phyloP scores from a whole-genome alignment of 202 grass and related monocot genomes.

The Musa balbisiana region DNA sequence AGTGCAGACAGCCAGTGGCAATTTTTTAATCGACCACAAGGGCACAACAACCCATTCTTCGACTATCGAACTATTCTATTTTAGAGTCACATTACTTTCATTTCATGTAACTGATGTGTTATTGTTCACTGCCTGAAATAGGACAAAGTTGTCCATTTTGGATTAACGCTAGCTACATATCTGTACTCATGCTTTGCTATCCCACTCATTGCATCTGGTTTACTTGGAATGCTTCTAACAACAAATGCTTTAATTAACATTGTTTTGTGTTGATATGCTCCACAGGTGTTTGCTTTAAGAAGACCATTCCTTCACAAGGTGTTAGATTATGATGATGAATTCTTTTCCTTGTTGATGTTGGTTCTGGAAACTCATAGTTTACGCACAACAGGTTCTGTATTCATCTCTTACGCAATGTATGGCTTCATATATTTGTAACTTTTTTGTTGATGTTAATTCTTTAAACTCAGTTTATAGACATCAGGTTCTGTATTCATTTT shows the following conservation, averaged over 20 bases:
- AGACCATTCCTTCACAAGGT: conserved; percentile 84
- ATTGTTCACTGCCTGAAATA: too few species aligned
- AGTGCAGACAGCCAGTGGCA: too few species aligned
- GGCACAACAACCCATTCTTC: too few species aligned
- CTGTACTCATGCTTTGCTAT: neutral
- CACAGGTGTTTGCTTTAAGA: conserved; percentile 87
- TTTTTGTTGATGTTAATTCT: neutral
- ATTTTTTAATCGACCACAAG: too few species aligned
- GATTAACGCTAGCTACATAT: neutral
- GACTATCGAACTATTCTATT: too few species aligned
- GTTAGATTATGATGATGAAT: conserved; percentile 94
- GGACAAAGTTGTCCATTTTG: too few species aligned
- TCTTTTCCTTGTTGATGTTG: conserved; percentile 88
- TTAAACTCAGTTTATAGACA: too few species aligned
- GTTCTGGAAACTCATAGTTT: conserved; percentile 91
- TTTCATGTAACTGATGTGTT: too few species aligned
- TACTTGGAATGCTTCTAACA: neutral
- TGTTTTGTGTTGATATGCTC: conserved; percentile 8
- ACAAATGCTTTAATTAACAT: neutral
- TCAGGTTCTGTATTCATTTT: too few species aligned
- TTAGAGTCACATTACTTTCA: too few species aligned
- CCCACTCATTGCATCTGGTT: neutral
- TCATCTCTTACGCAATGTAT: neutral
- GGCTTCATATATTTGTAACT: neutral
- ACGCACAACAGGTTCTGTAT: conserved; percentile 65